Evolutionary conservation across 345 rosid species (phyloP), one percentile per base, ranked within the genome.

Genomic region (Lepidium africanum): DNA sequence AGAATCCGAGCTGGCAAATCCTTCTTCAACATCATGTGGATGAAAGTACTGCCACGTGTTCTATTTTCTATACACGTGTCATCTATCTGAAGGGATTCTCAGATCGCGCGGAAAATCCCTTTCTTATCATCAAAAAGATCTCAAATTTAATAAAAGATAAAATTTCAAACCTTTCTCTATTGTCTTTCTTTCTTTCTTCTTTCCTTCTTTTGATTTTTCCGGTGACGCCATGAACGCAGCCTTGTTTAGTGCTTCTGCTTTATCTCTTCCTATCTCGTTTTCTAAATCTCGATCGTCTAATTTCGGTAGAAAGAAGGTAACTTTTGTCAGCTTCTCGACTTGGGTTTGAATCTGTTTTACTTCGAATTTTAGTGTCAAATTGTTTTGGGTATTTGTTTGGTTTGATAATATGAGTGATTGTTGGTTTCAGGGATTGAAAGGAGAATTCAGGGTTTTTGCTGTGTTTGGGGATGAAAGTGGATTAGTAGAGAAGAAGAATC

Each of bases 51-150:
- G 87, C 90, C 98, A 88, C 88, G 87, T 75, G 83, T 62, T 3
- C 11, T 3, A 63, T 37, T 9, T 1, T 49, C 7, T 39, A 0
- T 76, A 81, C 96, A 92, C 90, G 84, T 90, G 99, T 84, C 95
- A 66, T 2, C 3, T 54, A 21, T 1, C 63, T 73, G 92, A 51
- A 87, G 97, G 97, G 59, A 73, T 76, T 19, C 70, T 63, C 57
- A 83, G 97, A 93, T 93, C 84, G 86, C 96, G 83, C 69, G 76
- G 11, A 77, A 77, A 71, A 67, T 47, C 82, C 70, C 52, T 33
- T 81, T 78, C 96, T 93, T 93, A 90, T 93, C 99, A 73, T 73
- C 85, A 63, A 70, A 76, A 83, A 72, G 82, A 67, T 63, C 81
- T 8, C 12, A 56, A 55, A 56, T 3, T 47, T n/a, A 3, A 35